Base-by-base conservation (phyloP, 306 rosid genomes). In the Elaeagnus macrophylla region DNA sequence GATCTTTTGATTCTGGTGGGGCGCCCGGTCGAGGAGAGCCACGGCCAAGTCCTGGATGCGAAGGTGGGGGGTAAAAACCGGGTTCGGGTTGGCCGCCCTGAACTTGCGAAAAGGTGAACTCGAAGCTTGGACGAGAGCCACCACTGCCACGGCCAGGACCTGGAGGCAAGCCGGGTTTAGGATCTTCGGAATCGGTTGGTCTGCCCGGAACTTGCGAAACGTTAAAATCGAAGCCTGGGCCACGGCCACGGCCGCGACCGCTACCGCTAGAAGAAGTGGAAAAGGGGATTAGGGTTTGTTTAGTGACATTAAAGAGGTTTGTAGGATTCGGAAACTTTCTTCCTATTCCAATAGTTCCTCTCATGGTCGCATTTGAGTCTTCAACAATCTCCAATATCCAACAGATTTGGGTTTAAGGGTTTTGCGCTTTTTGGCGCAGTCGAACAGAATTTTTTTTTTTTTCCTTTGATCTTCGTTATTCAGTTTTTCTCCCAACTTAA, bases 291-390 rank as follows among this genome's bases (percentile, higher is more conserved):
- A 84, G 60, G n/a, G 74, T 25, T 59, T 50, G 75, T 42, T 71
- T 78, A 36, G 74, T 57, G 48, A 71, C 84, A 79, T 76, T 68
- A 67, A 75, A 70, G 45, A 73, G 37, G 59, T 20, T 55, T 3
- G 61, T 36, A 38, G 81, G 40, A 39, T 37, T 74, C 5, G 77
- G 66, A 47, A 82, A 62, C 63, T 65, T 77, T 71, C 73, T 38
- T 38, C 94, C 94, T 56, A 84, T 51, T 56, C 89, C 89, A 57
- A 81, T 64, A 59, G 71, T 54, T 56, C 83, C 79, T 67, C 91
- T 84, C 96, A 88, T 88, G 71, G 57, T 55, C 8, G 48, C 48
- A 35, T 8, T 63, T 6, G 17, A 14, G 9, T 25, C 15, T 40
- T 39, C 8, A 12, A n/a, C n/a, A n/a, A n/a, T n/a, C n/a, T n/a